Percentiles rank a stretch among this genome's conserved stretches.
Evolutionary conservation across 345 rosid genomes (phyloP).

Genomic region (Pistacia vera): DNA sequence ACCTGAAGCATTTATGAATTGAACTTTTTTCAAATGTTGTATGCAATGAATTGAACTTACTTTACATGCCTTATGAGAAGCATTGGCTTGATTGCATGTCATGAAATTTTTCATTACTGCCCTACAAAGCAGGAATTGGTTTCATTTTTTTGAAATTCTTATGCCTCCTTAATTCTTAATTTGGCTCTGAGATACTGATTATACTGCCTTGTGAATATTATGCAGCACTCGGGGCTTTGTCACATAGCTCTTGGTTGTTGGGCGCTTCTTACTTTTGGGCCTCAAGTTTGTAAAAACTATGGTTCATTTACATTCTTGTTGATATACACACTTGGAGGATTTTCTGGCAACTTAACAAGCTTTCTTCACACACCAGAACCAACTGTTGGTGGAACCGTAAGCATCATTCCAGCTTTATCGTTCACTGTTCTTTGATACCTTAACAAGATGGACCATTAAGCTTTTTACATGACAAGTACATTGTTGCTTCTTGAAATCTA

Average conservation of each 20-base stretch:
- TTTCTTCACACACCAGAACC: slow-evolving; percentile 84
- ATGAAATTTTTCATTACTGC: neutral
- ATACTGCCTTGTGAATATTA: neutral
- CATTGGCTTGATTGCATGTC: neutral
- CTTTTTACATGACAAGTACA: too few species aligned
- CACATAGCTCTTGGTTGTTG: slow-evolving; percentile 83
- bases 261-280: slow-evolving; percentile 80
- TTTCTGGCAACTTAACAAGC: slow-evolving; percentile 85
- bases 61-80: neutral
- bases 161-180: neutral
- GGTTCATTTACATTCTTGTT: slow-evolving; percentile 76
- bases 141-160: neutral
- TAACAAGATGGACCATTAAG: too few species aligned
- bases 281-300: slow-evolving; percentile 71
- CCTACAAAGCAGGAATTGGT: neutral
- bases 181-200: neutral
- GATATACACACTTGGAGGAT: slow-evolving; percentile 84
- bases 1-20: neutral
- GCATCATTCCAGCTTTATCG: slow-evolving; percentile 18
- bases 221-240: slow-evolving; percentile 79
- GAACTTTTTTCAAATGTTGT: neutral
- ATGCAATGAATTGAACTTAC: slow-evolving; percentile 1
- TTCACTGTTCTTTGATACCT: neutral
- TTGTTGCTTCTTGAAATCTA: too few species aligned
- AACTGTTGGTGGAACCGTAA: slow-evolving; percentile 91